A percentile compares a stretch with the other conserved stretches of the same genome.
These are phyloP conservation scores for Cyberlindnera mississippiensis DNA, from an alignment of 805 yeast species.

Conservation along the genomic window DNA sequence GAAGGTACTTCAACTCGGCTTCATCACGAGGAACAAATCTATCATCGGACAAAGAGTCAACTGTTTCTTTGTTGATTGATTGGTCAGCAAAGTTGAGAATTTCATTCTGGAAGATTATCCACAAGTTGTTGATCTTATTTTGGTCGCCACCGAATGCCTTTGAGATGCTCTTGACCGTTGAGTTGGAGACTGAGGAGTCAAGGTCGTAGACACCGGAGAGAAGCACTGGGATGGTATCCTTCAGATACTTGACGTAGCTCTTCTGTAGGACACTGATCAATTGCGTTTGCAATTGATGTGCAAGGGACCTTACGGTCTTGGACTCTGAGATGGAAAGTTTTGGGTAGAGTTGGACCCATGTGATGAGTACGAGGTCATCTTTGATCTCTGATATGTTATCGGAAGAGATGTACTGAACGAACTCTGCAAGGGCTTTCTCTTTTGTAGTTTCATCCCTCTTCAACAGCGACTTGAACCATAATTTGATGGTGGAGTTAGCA, in stretches of 20 bases:
- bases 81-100: slow-evolving; percentile 53
- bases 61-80: slow-evolving; percentile 51
- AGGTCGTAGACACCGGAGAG: slow-evolving; percentile 66
- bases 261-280: slow-evolving; percentile 51
- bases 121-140: slow-evolving; percentile 51
- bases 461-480: slow-evolving; percentile 70
- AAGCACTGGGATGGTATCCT: slow-evolving; percentile 71
- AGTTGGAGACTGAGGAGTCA: slow-evolving; percentile 55
- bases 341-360: slow-evolving; percentile 81
- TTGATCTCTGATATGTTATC: slow-evolving; percentile 26
- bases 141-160: slow-evolving; percentile 54
- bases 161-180: slow-evolving; percentile 45
- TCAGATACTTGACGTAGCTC: slow-evolving; percentile 58
- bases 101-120: slow-evolving; percentile 55
- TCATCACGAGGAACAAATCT: slow-evolving; percentile 66
- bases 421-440: slow-evolving; percentile 68
- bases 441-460: slow-evolving; percentile 83
- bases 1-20: slow-evolving; percentile 54
- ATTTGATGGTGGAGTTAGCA: slow-evolving; percentile 44
- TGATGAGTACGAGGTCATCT: slow-evolving; percentile 53
- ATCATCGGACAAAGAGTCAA: slow-evolving; percentile 68
- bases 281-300: slow-evolving; percentile 64
- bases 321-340: slow-evolving; percentile 72
- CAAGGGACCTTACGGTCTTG: slow-evolving; percentile 51
- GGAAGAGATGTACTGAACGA: slow-evolving; percentile 33